Conservation (phyloP, 1,284 basidiomycete species). For the Papiliotrema terrestris region DNA sequence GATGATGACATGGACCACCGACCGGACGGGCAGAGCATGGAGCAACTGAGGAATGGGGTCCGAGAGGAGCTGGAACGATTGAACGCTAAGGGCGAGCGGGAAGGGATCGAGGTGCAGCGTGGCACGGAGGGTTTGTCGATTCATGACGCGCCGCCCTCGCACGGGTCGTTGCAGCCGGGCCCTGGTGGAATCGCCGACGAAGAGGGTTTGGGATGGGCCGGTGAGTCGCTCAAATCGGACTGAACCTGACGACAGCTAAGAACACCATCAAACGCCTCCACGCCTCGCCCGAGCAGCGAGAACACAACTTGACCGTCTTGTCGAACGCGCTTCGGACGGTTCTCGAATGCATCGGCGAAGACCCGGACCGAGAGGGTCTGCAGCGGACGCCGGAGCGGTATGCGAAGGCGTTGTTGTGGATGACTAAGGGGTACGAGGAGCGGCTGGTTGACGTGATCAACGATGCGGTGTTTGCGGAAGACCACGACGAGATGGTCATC, state of each 20-base stretch:
- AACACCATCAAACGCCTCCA: slow-evolving; percentile 80
- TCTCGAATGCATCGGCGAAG: slow-evolving; percentile 96
- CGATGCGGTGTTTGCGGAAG: slow-evolving; percentile 96
- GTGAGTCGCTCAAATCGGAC: slow-evolving; percentile 50
- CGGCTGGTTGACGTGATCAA: slow-evolving; percentile 93
- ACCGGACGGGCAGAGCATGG: slow-evolving; percentile 27
- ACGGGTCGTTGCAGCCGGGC: neutral
- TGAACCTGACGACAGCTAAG: slow-evolving; percentile 61
- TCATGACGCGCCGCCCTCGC: neutral
- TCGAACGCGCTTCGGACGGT: slow-evolving; percentile 83
- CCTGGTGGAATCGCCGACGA: slow-evolving; percentile 64
- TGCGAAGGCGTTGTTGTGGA: slow-evolving; percentile 96
- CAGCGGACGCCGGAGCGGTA: slow-evolving; percentile 90
- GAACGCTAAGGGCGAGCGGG: slow-evolving; percentile 13
- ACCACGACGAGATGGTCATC: slow-evolving; percentile 99
- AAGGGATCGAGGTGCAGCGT: slow-evolving; percentile 7
- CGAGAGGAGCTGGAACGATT: slow-evolving; percentile 20
- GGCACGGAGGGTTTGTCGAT: slow-evolving; percentile 1
- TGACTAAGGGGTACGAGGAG: slow-evolving; percentile 98
- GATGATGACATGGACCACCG: slow-evolving; percentile 32
- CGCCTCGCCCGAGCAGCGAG: slow-evolving; percentile 68
- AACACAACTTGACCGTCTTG: slow-evolving; percentile 71
- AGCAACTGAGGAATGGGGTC: slow-evolving; percentile 24
- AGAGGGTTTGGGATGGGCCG: slow-evolving; percentile 91
- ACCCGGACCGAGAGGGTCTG: slow-evolving; percentile 90